These are phyloP conservation scores for Bassia scoparia DNA, from an alignment of 148 eudicot genomes.

Conservation along the genomic window DNA sequence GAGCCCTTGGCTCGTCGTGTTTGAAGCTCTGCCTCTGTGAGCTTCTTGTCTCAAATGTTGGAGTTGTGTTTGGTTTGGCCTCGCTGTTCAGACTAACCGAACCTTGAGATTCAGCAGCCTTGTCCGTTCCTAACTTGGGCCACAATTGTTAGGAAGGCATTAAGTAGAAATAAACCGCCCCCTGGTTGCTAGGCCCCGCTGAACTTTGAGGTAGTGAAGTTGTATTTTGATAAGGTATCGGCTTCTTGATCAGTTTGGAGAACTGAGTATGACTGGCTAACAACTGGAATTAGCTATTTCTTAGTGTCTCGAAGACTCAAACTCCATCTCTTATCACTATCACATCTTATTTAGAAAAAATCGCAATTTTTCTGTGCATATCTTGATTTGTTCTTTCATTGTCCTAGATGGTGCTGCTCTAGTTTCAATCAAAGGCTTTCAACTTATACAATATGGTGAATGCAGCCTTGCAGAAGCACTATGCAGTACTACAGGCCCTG, in stretches of 20 bases:
- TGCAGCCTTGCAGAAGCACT: constrained; percentile 97
- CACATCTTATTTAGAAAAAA: background rate
- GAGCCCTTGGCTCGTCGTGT: too few species aligned
- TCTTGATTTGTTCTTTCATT: background rate
- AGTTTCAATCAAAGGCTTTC: background rate
- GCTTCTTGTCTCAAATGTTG: too few species aligned
- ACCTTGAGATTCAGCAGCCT: too few species aligned
- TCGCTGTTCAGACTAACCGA: too few species aligned
- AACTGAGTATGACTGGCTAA: background rate
- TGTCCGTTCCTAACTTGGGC: too few species aligned
- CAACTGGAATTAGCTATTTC: background rate
- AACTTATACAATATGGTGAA: background rate
- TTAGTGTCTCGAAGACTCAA: too few species aligned
- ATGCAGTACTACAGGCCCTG: constrained; percentile 82
- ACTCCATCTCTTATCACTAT: too few species aligned
- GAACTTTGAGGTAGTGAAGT: background rate
- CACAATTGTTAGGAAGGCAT: too few species aligned
- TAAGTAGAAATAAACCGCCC: too few species aligned
- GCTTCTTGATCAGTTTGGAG: background rate
- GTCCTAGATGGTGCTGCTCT: background rate
- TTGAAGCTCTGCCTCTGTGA: too few species aligned
- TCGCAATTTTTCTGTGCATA: background rate
- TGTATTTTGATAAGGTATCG: background rate
- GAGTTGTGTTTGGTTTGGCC: too few species aligned
- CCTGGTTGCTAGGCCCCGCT: background rate